Conservation (phyloP, 768 basidiomycete genomes). For the Trametes coccinea region DNA sequence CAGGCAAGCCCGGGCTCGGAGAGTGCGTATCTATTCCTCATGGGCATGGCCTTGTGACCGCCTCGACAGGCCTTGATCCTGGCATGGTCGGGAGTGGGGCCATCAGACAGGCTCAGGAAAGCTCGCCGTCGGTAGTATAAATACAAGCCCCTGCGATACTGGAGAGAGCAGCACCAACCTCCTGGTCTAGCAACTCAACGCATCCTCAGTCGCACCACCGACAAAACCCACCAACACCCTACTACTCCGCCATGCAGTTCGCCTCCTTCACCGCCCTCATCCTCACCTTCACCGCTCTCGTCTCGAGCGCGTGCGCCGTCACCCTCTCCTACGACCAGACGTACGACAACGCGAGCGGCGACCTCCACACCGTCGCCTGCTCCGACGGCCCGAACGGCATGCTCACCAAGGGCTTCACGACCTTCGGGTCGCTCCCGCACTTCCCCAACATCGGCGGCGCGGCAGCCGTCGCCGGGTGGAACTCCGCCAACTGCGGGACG, state of each 20-base stretch:
- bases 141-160: too few relatives aligned
- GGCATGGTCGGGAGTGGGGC: too few relatives aligned
- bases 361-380: conserved; percentile 37
- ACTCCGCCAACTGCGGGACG: conserved; percentile 35
- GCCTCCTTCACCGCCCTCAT: conserved; percentile 23
- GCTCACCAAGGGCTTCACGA: conserved; percentile 35
- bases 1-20: too few relatives aligned
- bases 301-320: conserved; percentile 19
- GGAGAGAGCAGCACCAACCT: too few relatives aligned
- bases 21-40: neutral
- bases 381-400: conserved; percentile 42
- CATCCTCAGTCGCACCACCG: too few relatives aligned
- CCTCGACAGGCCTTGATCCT: too few relatives aligned
- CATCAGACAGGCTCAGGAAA: too few relatives aligned
- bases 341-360: conserved; percentile 35
- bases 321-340: conserved; percentile 40
- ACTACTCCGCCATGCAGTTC: conserved; percentile 30
- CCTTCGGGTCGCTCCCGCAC: conserved; percentile 38
- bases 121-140: too few relatives aligned
- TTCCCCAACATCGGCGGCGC: conserved; percentile 42
- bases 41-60: too few relatives aligned
- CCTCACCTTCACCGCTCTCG: conserved; percentile 21
- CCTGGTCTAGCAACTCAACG: too few relatives aligned
- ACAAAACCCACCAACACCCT: too few relatives aligned
- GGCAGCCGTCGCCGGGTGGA: conserved; percentile 32